Percentiles rank a stretch among this genome's conserved stretches.
phyloP scores from a whole-genome alignment of 352 stramenopile genomes.

The Plasmopara halstedii region DNA sequence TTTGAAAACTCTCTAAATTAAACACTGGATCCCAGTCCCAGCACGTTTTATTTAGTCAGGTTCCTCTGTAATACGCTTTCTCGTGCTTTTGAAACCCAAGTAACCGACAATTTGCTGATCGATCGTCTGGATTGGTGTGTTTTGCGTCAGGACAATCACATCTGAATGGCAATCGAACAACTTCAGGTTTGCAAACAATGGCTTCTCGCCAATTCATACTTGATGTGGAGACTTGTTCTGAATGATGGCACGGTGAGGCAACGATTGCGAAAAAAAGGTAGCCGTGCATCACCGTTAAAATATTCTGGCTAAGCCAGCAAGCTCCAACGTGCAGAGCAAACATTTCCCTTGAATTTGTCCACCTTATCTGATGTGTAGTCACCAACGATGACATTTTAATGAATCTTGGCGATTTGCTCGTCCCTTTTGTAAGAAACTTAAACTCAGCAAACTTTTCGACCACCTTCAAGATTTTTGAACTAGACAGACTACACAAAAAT shows the following conservation, averaged over 20 bases:
- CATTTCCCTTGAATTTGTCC: slow-evolving; percentile 4
- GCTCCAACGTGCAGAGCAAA: not conserved
- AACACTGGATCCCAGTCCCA: no score
- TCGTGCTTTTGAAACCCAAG: slow-evolving; percentile 4
- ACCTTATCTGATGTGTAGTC: slow-evolving; percentile 5
- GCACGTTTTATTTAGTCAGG: no score
- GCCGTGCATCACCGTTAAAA: slow-evolving; percentile 9
- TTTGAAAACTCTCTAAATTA: no score
- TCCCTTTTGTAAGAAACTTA: slow-evolving; percentile 9
- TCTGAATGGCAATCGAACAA: slow-evolving; percentile 3
- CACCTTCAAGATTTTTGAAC: slow-evolving; percentile 10
- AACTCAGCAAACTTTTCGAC: slow-evolving; percentile 13
- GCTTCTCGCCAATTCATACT: slow-evolving; percentile 10
- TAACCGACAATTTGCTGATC: not conserved
- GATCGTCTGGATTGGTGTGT: not conserved
- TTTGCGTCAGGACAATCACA: not conserved
- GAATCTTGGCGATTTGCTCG: slow-evolving; percentile 2
- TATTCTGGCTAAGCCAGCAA: not conserved
- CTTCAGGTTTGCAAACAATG: slow-evolving; percentile 4
- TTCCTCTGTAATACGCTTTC: slow-evolving; percentile 3
- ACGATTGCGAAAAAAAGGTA: slow-evolving; percentile 8
- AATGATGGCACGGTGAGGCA: slow-evolving; percentile 5
- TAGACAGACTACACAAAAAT: slow-evolving; percentile 2
- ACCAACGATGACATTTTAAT: slow-evolving; percentile 8
- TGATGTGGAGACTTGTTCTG: slow-evolving; percentile 1